Base-by-base conservation (phyloP, 345 rosid species). In the Capsella bursapastoris region DNA sequence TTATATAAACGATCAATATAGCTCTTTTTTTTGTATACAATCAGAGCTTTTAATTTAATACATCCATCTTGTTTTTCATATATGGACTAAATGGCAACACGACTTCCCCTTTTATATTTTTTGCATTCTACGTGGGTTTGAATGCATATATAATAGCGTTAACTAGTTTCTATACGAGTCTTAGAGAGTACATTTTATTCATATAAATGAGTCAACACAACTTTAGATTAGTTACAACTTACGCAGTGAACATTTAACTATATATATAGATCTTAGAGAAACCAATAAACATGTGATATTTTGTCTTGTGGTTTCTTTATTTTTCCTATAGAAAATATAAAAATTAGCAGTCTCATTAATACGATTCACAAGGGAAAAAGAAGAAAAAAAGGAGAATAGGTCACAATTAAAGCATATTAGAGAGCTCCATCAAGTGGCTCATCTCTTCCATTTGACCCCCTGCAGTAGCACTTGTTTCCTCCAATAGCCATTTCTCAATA, bases 401-500 rank as follows among this genome's bases (percentile, higher is more conserved):
- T 57, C 31, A 64, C 45, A 37, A 45, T 29, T 53, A 78, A 68
- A 78, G 78, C 78, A 78, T 73, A 78, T 45, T 66, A 72, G 82
- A 78, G 48, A 89, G 82, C 41, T 86, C 90, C 85, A 83, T 78
- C 83, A 85, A 82, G 59, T 82, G 89, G 62, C 72, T 82, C 68
- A 89, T 86, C 82, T 87, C 90, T 56, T 83, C 78, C 70, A 72
- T 86, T 38, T 81, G 86, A 68, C 83, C 87, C 15, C 80, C 83
- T 22, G 25, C 25, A 22, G 25, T 22, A 38, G 40, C 63, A 63
- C 72, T 82, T 31, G 80, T 84, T 85, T 95, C 99, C 64, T 92
- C 99, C 81, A 90, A 73, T 28, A 96, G 90, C 98, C 99, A 96
- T 72, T 90, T 96, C 90, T 96, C 98, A 71, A 96, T 93, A 82